Evolutionary conservation across 148 eudicot genomes (phyloP), one percentile per base, ranked within the genome.

Genomic region (Agrostemma githago): DNA sequence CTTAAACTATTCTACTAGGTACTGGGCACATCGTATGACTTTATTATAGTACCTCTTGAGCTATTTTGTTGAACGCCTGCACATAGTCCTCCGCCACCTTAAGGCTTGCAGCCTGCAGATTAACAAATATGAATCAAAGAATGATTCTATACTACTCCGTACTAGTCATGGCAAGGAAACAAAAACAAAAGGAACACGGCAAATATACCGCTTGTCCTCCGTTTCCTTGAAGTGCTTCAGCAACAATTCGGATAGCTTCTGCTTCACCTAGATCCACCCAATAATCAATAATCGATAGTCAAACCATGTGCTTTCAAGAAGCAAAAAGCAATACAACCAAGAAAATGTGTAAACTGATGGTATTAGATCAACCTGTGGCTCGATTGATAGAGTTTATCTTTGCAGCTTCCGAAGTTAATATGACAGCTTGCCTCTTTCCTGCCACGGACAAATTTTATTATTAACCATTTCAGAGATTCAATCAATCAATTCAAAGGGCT

Each of bases 401-500:
- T 66, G 96, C 92, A 78, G 92, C 98, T 88, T 93, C 94, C 17
- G 98, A 89, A 58, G 84, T 89, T 77, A 95, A 88, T 69, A 95
- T 89, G 41, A 88, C 86, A 62, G 96, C 88, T 77, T 89, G 88
- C 74, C 92, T 84, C 77, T 87, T 88, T 72, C 98, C 98, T 95
- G 86, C 66, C 71, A 46, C 62, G 70, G 67, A 53, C 41, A 67
- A 76, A 58, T 17, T 53, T 51, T 26, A 26, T 26, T 26, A 26
- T 26, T 26, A 26, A 26, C 34, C 34, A 26, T 26, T 26, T 26
- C 34, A 68, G 59, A 68, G 11, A 2, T 14, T 51, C n/a, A 51
- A 21, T 26, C 42, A 16, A 9, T 21, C 20, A 62, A 15, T 41
- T 41, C 9, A 40, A 66, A 66, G 17, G 17, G 42, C 5, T 11